A percentile compares a stretch with the other conserved stretches of the same genome.
These are phyloP conservation scores for Melanomma pulvis-pyrius DNA, from an alignment of 495 filamentous ascomycete species.

Conservation along the genomic window DNA sequence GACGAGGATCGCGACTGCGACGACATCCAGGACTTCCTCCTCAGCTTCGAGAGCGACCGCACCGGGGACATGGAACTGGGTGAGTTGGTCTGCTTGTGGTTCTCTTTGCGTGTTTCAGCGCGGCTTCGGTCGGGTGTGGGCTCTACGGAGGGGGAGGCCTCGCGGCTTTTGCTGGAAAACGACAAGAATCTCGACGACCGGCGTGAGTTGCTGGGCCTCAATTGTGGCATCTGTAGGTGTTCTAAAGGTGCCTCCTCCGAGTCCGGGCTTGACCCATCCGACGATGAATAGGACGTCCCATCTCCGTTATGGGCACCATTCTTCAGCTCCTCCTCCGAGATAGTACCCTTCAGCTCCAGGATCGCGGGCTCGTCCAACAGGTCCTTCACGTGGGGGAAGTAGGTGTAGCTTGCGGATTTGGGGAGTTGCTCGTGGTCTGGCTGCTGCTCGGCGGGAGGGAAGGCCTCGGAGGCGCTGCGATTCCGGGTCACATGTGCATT, in stretches of 20 bases:
- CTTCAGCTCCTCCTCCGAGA: constrained; percentile 37
- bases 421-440: constrained; percentile 18
- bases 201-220: constrained; percentile 28
- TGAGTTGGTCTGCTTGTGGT: constrained; percentile 7
- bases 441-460: constrained; percentile 14
- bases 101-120: background rate
- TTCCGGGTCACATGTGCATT: constrained; percentile 14
- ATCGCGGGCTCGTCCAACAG: constrained; percentile 33
- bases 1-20: constrained; percentile 32
- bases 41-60: constrained; percentile 32
- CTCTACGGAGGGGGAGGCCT: constrained; percentile 16
- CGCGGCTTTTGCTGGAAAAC: constrained; percentile 33
- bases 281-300: constrained; percentile 24
- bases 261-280: constrained; percentile 31
- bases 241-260: constrained; percentile 28
- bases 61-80: constrained; percentile 21
- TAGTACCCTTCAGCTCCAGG: constrained; percentile 32
- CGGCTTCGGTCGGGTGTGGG: constrained; percentile 14
- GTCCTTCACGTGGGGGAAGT: constrained; percentile 37
- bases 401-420: constrained; percentile 40
- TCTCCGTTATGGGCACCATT: constrained; percentile 6
- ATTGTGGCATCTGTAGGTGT: background rate
- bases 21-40: constrained; percentile 38
- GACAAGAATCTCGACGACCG: constrained; percentile 36
- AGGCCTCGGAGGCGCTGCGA: constrained; percentile 29